A percentile compares a stretch with the other conserved stretches of the same genome.
Evolutionary conservation across 345 rosid genomes (phyloP).

Genomic region (Diplotaxis tenuifolia): DNA sequence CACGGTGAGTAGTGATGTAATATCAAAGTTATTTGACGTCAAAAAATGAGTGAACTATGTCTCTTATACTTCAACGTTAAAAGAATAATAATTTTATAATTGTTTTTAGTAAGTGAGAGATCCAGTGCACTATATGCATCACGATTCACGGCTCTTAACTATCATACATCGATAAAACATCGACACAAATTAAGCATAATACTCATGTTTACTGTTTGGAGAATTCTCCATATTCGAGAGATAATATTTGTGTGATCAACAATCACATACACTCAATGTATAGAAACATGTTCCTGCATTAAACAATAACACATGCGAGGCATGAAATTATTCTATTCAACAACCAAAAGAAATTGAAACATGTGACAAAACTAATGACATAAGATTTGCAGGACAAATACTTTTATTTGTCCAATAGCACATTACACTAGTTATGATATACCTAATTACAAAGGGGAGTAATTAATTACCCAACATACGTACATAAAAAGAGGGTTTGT

Average conservation of each 20-base stretch:
- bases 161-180: neutral
- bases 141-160: neutral
- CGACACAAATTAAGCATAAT: neutral
- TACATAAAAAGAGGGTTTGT: neutral
- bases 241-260: neutral
- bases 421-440: neutral
- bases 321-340: neutral
- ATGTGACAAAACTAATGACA: slow-evolving; percentile 14
- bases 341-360: slow-evolving; percentile 13
- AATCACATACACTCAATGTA: neutral
- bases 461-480: neutral
- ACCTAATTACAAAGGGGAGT: neutral
- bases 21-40: neutral
- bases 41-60: neutral
- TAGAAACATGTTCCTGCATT: slow-evolving; percentile 6
- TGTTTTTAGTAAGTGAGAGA: neutral
- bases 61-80: too few relatives aligned
- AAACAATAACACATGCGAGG: slow-evolving; percentile 23
- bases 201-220: neutral
- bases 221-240: neutral
- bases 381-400: neutral
- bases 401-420: neutral
- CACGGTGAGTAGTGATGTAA: neutral
- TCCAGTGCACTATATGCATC: neutral
- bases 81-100: neutral